Evolutionary conservation across 495 filamentous ascomycete genomes (phyloP).

Genomic region (Xylaria grammica): DNA sequence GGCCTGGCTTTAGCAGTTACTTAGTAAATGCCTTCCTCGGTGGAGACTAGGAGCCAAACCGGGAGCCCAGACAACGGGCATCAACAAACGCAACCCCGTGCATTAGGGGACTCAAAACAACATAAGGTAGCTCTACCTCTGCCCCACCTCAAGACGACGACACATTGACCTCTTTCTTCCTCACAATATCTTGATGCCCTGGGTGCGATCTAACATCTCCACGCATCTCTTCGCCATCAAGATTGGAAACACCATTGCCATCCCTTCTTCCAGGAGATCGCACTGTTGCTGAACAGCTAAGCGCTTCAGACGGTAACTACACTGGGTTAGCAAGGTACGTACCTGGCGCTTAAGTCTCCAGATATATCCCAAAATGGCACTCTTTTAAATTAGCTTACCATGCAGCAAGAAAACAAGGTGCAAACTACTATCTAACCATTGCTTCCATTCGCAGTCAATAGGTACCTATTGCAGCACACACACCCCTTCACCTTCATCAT

Average conservation of each 20-base stretch:
- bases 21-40: background rate
- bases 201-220: background rate
- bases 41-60: background rate
- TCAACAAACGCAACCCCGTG: constrained; percentile 7
- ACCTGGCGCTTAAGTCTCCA: background rate
- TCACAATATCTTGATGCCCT: constrained; percentile 10
- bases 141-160: background rate
- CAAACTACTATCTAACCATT: background rate
- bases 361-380: constrained; percentile 9
- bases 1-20: background rate
- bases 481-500: constrained; percentile 2
- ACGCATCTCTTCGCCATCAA: background rate
- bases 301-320: background rate
- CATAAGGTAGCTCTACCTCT: background rate
- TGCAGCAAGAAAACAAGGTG: constrained; percentile 8
- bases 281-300: background rate
- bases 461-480: background rate
- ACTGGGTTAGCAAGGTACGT: constrained; percentile 6
- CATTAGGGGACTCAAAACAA: constrained; percentile 7
- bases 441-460: background rate
- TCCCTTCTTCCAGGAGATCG: background rate
- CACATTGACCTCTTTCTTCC: background rate
- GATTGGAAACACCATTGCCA: background rate
- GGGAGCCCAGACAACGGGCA: constrained; percentile 15
- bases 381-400: constrained; percentile 16